These are phyloP conservation scores for Jamesozyma rosinii DNA, from an alignment of 805 yeast genomes.

Conservation along the genomic window DNA sequence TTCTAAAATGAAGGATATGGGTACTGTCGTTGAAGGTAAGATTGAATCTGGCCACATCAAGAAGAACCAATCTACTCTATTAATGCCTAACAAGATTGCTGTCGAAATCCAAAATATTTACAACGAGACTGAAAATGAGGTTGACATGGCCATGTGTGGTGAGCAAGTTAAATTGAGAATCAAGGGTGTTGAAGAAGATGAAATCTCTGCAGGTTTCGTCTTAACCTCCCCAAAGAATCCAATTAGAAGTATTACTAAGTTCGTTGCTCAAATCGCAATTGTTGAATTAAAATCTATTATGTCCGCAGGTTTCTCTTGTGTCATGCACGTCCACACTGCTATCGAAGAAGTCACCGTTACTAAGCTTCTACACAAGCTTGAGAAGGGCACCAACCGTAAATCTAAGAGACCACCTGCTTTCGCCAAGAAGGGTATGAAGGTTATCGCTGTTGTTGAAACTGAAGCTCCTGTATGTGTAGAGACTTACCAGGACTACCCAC, in stretches of 20 bases:
- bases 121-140: conserved; percentile 94
- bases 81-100: conserved; percentile 85
- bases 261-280: conserved; percentile 94
- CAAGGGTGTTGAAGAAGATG: conserved; percentile 96
- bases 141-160: conserved; percentile 83
- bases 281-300: conserved; percentile 92
- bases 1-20: conserved; percentile 92
- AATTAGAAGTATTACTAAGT: conserved; percentile 78
- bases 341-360: conserved; percentile 87
- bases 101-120: conserved; percentile 83
- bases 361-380: conserved; percentile 81
- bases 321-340: conserved; percentile 97
- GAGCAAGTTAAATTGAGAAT: conserved; percentile 92
- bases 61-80: conserved; percentile 61
- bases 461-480: conserved; percentile 88
- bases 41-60: conserved; percentile 90
- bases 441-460: conserved; percentile 83
- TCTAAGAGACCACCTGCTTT: conserved; percentile 96
- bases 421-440: conserved; percentile 98
- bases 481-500: conserved; percentile 85
- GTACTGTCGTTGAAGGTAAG: conserved; percentile 97
- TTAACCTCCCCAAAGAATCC: conserved; percentile 80
- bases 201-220: conserved; percentile 83
- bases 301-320: conserved; percentile 94
- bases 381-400: conserved; percentile 93